Evolutionary conservation across 768 basidiomycete species (phyloP).

Genomic region (Pisolithus albus): DNA sequence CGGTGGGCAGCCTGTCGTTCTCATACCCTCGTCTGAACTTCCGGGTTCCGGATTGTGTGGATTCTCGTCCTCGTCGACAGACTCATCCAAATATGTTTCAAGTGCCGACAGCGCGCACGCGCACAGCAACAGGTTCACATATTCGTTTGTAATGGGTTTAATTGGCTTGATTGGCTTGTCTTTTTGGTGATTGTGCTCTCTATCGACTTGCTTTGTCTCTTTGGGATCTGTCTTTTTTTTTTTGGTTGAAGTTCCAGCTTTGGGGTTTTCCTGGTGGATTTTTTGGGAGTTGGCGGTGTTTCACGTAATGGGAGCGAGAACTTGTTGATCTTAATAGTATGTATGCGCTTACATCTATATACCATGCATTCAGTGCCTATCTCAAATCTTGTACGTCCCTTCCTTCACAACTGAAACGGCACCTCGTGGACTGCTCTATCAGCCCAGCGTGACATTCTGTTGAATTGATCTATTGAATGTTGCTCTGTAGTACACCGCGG

Average conservation of each 20-base stretch:
- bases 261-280: not conserved
- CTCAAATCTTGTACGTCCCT: too few species aligned
- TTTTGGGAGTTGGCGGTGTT: not conserved
- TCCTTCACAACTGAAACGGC: not conserved
- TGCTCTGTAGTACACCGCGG: conserved; percentile 45
- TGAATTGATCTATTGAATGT: conserved; percentile 24
- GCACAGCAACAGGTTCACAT: not conserved
- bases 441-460: conserved; percentile 12
- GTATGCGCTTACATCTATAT: too few species aligned
- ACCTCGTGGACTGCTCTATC: not conserved
- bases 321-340: too few species aligned
- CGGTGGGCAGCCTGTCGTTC: conserved; percentile 56
- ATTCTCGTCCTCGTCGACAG: not conserved
- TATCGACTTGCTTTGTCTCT: not conserved
- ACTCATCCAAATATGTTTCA: conserved; percentile 4
- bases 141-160: conserved; percentile 7
- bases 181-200: not conserved
- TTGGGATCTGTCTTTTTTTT: not conserved
- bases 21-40: conserved; percentile 37
- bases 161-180: conserved; percentile 1
- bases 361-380: too few species aligned
- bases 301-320: not conserved
- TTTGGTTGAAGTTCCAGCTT: not conserved
- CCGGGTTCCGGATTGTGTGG: conserved; percentile 35
- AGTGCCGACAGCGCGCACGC: not conserved